A percentile compares a stretch with the other conserved stretches of the same genome.
Evolutionary conservation across 768 basidiomycete genomes (phyloP).

Genomic region (Suillus lakei): DNA sequence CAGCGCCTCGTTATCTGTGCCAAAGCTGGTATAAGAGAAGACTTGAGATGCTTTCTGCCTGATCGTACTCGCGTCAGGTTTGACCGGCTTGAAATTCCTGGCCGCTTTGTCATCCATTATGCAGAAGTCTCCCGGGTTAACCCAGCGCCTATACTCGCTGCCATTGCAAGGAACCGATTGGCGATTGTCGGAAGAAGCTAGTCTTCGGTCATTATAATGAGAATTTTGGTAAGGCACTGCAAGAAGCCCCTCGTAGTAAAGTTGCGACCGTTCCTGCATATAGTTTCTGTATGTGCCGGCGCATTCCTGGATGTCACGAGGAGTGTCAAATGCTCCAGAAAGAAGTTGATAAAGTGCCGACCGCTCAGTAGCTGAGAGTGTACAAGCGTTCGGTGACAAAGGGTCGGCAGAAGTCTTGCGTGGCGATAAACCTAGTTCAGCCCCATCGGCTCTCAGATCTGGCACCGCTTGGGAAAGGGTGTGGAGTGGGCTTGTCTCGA

Average conservation of each 20-base stretch:
- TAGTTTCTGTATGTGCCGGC: constrained; percentile 55
- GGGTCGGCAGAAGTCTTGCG: constrained; percentile 2
- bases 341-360: constrained; percentile 55
- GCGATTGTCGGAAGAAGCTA: constrained; percentile 8
- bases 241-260: constrained; percentile 51
- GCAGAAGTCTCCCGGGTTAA: constrained; percentile 6
- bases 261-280: constrained; percentile 52
- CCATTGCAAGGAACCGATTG: constrained; percentile 11
- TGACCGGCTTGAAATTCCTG: constrained; percentile 10
- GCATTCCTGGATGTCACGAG: constrained; percentile 51
- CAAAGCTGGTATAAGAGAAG: not conserved
- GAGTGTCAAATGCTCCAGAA: constrained; percentile 51
- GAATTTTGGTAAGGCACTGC: constrained; percentile 20
- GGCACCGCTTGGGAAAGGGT: constrained; percentile 8
- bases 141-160: constrained; percentile 11
- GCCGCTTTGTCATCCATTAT: not conserved
- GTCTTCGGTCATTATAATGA: constrained; percentile 9
- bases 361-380: constrained; percentile 51
- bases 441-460: not conserved
- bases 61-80: not conserved
- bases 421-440: constrained; percentile 9
- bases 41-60: constrained; percentile 7
- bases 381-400: constrained; percentile 3
- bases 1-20: constrained; percentile 11
- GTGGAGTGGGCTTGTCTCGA: constrained; percentile 21